Evolutionary conservation across 768 basidiomycete species (phyloP).

Genomic region (Myochromella boudieri): DNA sequence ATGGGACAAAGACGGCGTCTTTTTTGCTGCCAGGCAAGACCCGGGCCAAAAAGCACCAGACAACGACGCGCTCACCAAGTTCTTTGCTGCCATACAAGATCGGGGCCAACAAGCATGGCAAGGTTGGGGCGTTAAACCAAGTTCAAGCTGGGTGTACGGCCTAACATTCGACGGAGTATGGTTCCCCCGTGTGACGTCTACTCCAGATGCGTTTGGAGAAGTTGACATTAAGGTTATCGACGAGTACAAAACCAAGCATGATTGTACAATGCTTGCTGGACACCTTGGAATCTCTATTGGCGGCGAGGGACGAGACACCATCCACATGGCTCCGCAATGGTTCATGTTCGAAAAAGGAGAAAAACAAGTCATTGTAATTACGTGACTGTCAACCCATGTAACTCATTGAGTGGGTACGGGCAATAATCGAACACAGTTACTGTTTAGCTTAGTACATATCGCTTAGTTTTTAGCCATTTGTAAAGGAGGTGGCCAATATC

Average conservation of each 20-base stretch:
- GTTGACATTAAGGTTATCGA: neutral
- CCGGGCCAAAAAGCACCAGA: too few species aligned
- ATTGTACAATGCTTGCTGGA: neutral
- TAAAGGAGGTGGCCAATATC: too few species aligned
- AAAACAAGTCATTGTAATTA: too few species aligned
- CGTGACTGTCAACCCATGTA: too few species aligned
- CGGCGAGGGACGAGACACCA: neutral
- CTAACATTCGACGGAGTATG: slow-evolving; percentile 1
- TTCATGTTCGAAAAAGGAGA: too few species aligned
- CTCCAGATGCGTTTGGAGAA: neutral
- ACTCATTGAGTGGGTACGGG: too few species aligned
- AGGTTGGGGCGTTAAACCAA: too few species aligned
- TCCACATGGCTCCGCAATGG: slow-evolving; percentile 1
- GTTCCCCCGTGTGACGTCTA: neutral
- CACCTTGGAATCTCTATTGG: neutral
- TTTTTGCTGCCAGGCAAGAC: neutral
- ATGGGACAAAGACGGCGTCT: slow-evolving; percentile 8
- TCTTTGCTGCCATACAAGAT: too few species aligned
- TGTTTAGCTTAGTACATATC: too few species aligned
- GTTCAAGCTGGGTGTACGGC: neutral
- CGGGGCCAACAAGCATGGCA: neutral
- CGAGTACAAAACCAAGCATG: neutral
- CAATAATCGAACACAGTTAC: too few species aligned
- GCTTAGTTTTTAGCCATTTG: too few species aligned
- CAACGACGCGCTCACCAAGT: too few species aligned